phyloP scores from a whole-genome alignment of 2,329 filamentous ascomycete species.

The Cryphonectria carpinicola region DNA sequence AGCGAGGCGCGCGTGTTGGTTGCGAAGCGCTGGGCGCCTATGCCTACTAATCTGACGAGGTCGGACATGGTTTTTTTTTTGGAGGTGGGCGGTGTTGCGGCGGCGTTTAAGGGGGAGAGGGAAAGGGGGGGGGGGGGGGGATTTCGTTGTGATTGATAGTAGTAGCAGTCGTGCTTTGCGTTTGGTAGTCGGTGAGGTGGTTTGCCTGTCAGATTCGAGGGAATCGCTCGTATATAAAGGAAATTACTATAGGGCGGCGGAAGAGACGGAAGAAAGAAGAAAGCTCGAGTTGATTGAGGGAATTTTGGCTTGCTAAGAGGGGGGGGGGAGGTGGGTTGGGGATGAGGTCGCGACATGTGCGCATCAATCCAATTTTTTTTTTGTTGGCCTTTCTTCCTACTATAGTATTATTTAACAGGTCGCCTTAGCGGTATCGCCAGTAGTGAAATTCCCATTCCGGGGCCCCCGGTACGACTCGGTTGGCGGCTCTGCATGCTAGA shows the following conservation, averaged over 20 bases:
- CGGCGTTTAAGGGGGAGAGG: background rate
- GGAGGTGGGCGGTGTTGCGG: background rate
- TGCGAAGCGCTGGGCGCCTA: constrained; percentile 41
- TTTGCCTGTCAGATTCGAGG: background rate
- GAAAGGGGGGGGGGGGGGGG: no score
- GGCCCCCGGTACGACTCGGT: constrained; percentile 1
- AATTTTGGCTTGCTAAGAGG: constrained; percentile 6
- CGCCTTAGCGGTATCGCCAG: background rate
- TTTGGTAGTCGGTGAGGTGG: background rate
- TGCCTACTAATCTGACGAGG: constrained; percentile 34
- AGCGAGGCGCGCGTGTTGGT: constrained; percentile 57
- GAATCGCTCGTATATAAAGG: background rate
- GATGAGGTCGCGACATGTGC: constrained; percentile 2
- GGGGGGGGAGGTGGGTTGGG: background rate
- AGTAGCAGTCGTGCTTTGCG: background rate
- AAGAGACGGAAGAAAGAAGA: background rate
- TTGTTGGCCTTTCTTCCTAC: background rate
- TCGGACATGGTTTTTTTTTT: constrained; percentile 33
- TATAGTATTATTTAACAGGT: constrained; percentile 2
- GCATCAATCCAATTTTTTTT: background rate
- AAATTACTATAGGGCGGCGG: background rate
- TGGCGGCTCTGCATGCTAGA: background rate
- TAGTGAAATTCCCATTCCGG: constrained; percentile 8
- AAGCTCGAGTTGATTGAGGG: constrained; percentile 1
- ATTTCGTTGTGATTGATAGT: background rate